phyloP scores from a whole-genome alignment of 306 rosid species.

The Fagus crenata region DNA sequence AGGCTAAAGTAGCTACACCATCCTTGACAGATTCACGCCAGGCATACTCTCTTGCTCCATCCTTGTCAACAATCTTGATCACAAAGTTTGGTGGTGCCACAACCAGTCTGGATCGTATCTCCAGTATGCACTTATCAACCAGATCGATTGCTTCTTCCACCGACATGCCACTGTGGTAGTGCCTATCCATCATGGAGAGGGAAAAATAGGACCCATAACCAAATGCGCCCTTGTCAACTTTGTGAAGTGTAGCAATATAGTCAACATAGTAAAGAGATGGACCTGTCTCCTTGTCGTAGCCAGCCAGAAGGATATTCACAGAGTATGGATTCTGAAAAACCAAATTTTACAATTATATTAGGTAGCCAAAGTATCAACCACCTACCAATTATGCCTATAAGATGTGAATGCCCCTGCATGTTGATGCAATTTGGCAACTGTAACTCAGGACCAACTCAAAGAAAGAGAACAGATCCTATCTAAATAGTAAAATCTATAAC shows the following conservation, averaged over 20 bases:
- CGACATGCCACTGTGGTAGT: constrained; percentile 78
- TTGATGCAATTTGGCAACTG: neutral
- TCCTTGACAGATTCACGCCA: constrained; percentile 81
- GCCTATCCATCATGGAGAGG: constrained; percentile 92
- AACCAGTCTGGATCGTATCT: constrained; percentile 73
- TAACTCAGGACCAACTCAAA: neutral
- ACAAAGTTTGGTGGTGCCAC: constrained; percentile 97
- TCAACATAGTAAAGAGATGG: constrained; percentile 85
- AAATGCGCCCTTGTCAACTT: constrained; percentile 95
- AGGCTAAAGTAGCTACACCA: constrained; percentile 44
- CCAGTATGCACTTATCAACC: constrained; percentile 77
- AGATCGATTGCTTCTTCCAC: constrained; percentile 76
- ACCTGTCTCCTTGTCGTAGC: constrained; percentile 85
- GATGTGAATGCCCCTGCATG: constrained; percentile 2
- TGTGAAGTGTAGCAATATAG: constrained; percentile 94
- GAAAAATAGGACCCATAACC: constrained; percentile 92
- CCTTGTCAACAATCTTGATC: constrained; percentile 88
- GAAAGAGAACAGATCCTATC: neutral
- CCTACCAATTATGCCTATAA: constrained; percentile 10
- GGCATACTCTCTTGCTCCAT: constrained; percentile 84
- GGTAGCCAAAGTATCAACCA: constrained; percentile 6
- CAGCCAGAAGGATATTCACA: constrained; percentile 91
- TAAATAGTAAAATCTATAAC: neutral
- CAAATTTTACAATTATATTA: constrained; percentile 21
- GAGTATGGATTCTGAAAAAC: constrained; percentile 70